phyloP scores from a whole-genome alignment of 2,329 filamentous ascomycete species.

The Rhinocladiella similis region DNA sequence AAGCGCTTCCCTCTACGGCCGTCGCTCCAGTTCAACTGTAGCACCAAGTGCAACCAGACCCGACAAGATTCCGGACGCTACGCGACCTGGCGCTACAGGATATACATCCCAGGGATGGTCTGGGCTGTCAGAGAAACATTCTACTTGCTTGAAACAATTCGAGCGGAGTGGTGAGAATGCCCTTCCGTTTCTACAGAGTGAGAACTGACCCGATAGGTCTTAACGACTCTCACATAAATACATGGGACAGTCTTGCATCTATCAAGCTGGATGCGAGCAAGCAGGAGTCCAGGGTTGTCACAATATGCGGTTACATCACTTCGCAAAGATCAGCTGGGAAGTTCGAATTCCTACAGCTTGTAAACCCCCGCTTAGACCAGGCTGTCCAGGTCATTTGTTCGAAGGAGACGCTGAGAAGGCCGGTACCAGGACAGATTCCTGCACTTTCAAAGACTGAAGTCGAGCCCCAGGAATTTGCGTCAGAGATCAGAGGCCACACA shows the following conservation, averaged over 20 bases:
- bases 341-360: constrained; percentile 24
- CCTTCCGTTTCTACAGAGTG: background rate
- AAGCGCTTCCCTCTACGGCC: background rate
- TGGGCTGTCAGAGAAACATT: constrained; percentile 3
- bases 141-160: constrained; percentile 8
- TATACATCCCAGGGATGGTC: background rate
- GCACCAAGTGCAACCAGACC: background rate
- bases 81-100: background rate
- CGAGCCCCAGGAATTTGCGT: constrained; percentile 3
- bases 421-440: too few species aligned
- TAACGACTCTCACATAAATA: background rate
- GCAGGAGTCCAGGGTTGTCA: background rate
- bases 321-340: constrained; percentile 20
- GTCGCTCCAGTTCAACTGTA: constrained; percentile 3
- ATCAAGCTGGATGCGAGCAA: background rate
- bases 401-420: background rate
- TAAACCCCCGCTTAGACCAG: constrained; percentile 19
- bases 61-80: background rate
- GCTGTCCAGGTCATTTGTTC: constrained; percentile 29
- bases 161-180: constrained; percentile 5
- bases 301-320: constrained; percentile 26
- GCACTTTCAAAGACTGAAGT: too few species aligned
- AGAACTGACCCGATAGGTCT: constrained; percentile 5
- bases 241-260: constrained; percentile 16
- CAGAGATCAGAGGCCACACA: constrained; percentile 13